phyloP scores from a whole-genome alignment of 1,139 yeast species.

The Taphrina communis region DNA sequence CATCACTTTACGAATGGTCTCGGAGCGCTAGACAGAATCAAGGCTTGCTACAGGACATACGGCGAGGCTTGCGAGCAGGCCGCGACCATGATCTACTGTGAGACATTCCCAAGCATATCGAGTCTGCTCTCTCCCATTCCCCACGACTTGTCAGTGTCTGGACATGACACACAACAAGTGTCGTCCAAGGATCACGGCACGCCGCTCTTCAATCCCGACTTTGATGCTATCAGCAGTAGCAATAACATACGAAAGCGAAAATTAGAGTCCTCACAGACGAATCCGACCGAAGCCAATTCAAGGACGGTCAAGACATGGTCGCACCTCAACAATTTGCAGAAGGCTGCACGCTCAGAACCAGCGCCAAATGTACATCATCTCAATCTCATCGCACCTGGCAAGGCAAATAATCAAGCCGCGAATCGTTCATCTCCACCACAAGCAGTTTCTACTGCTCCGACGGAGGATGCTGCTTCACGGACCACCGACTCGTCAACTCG shows the following conservation, averaged over 20 bases:
- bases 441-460: not conserved
- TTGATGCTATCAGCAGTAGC: not conserved
- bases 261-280: not conserved
- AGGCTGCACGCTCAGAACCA: slow-evolving; percentile 6
- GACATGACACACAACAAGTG: not conserved
- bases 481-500: no score
- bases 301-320: slow-evolving; percentile 13
- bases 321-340: not conserved
- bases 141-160: not conserved
- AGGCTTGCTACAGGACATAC: slow-evolving; percentile 7
- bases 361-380: slow-evolving; percentile 1
- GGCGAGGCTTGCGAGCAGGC: slow-evolving; percentile 6
- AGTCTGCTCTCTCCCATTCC: not conserved
- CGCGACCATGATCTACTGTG: slow-evolving; percentile 11
- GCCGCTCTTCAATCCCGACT: slow-evolving; percentile 2
- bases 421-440: not conserved
- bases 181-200: not conserved
- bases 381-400: not conserved
- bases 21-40: slow-evolving; percentile 1
- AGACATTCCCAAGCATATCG: slow-evolving; percentile 1
- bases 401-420: not conserved
- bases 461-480: no score
- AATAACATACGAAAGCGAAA: not conserved
- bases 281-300: not conserved
- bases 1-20: not conserved